Conservation (phyloP, 2,329 filamentous ascomycete genomes). For the Fusarium sp. region DNA sequence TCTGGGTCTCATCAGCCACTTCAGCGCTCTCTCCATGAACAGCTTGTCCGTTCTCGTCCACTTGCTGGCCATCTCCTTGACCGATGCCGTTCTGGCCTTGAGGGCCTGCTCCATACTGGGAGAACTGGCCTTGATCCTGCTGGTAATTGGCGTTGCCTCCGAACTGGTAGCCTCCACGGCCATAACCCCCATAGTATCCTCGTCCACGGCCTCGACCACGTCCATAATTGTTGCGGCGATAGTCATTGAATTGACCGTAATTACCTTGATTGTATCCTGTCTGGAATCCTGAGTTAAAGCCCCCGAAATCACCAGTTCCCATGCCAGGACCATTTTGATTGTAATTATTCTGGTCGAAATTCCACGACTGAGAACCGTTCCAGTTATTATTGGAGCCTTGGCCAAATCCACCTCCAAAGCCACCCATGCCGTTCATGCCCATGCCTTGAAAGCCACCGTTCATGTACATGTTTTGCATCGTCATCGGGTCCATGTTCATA, state of each 20-base stretch:
- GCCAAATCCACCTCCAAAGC: slow-evolving; percentile 70
- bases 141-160: slow-evolving; percentile 52
- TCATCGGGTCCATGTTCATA: slow-evolving; percentile 85
- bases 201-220: slow-evolving; percentile 72
- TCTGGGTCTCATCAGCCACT: slow-evolving; percentile 22
- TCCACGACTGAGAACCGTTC: slow-evolving; percentile 84
- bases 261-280: slow-evolving; percentile 86
- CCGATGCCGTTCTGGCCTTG: slow-evolving; percentile 37
- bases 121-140: slow-evolving; percentile 47
- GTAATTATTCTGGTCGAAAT: slow-evolving; percentile 88
- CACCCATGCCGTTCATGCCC: slow-evolving; percentile 82
- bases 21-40: slow-evolving; percentile 40
- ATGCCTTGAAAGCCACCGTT: slow-evolving; percentile 81
- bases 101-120: slow-evolving; percentile 42
- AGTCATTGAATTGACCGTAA: slow-evolving; percentile 85
- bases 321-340: slow-evolving; percentile 86
- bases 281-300: slow-evolving; percentile 79
- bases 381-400: slow-evolving; percentile 78
- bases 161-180: slow-evolving; percentile 65
- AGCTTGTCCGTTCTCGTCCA: slow-evolving; percentile 54
- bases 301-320: slow-evolving; percentile 81
- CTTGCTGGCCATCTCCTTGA: slow-evolving; percentile 40
- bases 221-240: slow-evolving; percentile 73
- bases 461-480: slow-evolving; percentile 81
- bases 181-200: slow-evolving; percentile 64